A percentile compares a stretch with the other conserved stretches of the same genome.
phyloP scores from a whole-genome alignment of 352 stramenopile species.

The Globisporangium emineosum region DNA sequence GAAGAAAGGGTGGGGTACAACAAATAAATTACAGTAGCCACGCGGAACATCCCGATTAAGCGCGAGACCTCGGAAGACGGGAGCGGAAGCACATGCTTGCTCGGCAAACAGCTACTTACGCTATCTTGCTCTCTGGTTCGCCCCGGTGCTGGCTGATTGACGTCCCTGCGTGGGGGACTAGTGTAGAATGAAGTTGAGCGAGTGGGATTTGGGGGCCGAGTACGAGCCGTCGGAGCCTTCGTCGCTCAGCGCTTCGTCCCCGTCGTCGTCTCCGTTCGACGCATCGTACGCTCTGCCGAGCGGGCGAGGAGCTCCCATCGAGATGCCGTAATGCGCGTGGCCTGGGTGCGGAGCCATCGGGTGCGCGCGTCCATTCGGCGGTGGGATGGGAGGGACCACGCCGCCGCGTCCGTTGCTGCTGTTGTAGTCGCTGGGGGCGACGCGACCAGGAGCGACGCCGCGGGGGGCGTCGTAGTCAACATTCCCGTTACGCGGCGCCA shows the following conservation, averaged over 20 bases:
- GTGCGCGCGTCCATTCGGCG: constrained; percentile 13
- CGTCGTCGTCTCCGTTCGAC: constrained; percentile 10
- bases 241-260: constrained; percentile 33
- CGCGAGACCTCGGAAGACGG: background rate
- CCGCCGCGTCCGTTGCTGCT: constrained; percentile 8
- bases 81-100: background rate
- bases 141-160: background rate
- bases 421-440: background rate
- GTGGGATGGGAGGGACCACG: background rate
- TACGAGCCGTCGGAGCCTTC: constrained; percentile 61
- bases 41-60: constrained; percentile 2
- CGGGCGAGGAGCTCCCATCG: background rate
- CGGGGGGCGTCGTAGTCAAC: background rate
- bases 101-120: background rate
- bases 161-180: constrained; percentile 17
- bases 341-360: constrained; percentile 1
- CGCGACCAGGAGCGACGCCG: background rate
- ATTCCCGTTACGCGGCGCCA: background rate
- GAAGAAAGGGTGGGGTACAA: background rate
- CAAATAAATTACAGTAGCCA: constrained; percentile 14
- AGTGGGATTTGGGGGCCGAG: constrained; percentile 65
- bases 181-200: constrained; percentile 83
- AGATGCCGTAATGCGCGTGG: background rate
- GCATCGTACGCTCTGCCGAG: constrained; percentile 26
- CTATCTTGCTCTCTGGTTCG: background rate